A percentile compares a stretch with the other conserved stretches of the same genome.
Evolutionary conservation across 169 alveolate genomes (phyloP).

Genomic region (Babesia caballi): DNA sequence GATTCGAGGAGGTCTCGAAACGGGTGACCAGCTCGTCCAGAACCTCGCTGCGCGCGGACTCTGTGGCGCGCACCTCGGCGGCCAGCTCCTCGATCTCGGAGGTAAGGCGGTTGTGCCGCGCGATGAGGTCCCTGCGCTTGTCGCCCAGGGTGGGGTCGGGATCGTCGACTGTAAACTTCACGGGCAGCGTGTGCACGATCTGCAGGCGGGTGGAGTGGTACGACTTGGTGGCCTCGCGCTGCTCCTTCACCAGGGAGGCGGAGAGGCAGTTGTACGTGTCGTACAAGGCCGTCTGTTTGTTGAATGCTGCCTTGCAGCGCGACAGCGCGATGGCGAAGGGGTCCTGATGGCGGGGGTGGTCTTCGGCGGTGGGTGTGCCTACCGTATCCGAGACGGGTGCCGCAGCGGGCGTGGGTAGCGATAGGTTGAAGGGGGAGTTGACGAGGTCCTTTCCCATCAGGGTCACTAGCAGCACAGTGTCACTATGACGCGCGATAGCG

Average conservation of each 20-base stretch:
- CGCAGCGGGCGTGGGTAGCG: background rate
- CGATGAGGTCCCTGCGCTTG: slow-evolving; percentile 27
- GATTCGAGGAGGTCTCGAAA: background rate
- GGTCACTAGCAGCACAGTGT: slow-evolving; percentile 9
- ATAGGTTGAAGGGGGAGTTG: slow-evolving; percentile 49
- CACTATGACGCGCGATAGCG: background rate
- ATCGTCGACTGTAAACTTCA: slow-evolving; percentile 35
- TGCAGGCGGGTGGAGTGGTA: slow-evolving; percentile 39
- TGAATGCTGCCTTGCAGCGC: background rate
- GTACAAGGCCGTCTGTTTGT: background rate
- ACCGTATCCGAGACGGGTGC: background rate
- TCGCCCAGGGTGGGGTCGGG: slow-evolving; percentile 5
- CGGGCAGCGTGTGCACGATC: slow-evolving; percentile 60
- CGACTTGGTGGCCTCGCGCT: slow-evolving; percentile 35
- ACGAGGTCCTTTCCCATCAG: slow-evolving; percentile 51
- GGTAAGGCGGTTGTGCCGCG: slow-evolving; percentile 1
- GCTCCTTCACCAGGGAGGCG: slow-evolving; percentile 34
- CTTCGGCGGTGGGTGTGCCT: background rate
- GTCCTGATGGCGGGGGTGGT: background rate
- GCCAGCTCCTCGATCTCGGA: slow-evolving; percentile 17
- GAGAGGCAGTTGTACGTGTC: background rate
- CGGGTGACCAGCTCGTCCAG: slow-evolving; percentile 20
- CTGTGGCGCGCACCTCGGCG: slow-evolving; percentile 16
- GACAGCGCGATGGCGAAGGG: background rate
- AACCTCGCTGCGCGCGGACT: slow-evolving; percentile 11